phyloP scores from a whole-genome alignment of 2,329 filamentous ascomycete species.

The Penicillium nordicum region DNA sequence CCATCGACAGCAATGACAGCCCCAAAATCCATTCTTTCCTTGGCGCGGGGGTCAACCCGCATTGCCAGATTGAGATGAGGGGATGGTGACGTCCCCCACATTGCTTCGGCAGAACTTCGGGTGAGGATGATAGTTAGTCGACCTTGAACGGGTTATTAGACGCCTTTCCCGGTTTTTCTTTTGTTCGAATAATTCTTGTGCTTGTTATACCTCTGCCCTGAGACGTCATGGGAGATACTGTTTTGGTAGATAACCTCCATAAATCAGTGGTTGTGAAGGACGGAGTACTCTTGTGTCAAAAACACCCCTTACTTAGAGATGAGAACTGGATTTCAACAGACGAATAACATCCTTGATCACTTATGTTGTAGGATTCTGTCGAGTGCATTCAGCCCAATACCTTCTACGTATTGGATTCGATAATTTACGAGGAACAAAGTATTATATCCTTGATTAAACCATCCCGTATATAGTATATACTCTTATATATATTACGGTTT shows the following conservation, averaged over 20 bases:
- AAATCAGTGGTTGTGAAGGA: not conserved
- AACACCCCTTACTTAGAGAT: not conserved
- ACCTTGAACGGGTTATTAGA: not conserved
- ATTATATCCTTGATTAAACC: not conserved
- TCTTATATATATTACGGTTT: not conserved
- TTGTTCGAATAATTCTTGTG: not conserved
- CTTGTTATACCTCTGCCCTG: not conserved
- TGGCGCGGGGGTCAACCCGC: not conserved
- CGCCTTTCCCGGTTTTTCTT: not conserved
- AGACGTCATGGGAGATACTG: not conserved
- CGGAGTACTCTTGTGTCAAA: too few relatives aligned
- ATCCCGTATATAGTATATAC: not conserved
- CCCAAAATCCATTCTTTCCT: not conserved
- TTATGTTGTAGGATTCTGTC: too few relatives aligned
- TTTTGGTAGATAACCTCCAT: not conserved
- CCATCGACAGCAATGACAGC: not conserved
- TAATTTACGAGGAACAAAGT: not conserved
- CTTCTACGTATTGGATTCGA: not conserved
- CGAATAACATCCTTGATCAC: not conserved
- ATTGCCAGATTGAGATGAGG: not conserved
- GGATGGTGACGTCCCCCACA: not conserved
- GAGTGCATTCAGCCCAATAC: too few relatives aligned
- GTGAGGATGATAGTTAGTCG: not conserved
- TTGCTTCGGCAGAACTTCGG: not conserved
- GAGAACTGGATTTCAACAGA: not conserved